Evolutionary conservation across 306 rosid genomes (phyloP), one percentile per base, ranked within the genome.

Genomic region (Sindora glabra): DNA sequence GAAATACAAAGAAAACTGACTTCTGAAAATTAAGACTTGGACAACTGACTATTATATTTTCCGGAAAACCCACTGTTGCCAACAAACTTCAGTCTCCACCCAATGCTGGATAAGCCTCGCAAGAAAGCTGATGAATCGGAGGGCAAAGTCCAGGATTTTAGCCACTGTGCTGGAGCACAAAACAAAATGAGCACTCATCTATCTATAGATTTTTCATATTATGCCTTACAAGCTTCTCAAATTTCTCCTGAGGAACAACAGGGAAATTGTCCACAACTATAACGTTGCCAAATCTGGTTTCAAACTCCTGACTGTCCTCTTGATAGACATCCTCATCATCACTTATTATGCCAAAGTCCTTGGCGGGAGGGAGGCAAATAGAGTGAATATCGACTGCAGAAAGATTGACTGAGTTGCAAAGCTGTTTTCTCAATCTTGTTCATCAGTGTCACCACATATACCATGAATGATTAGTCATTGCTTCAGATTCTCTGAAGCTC

Each of bases 251-350:
- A 6, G 91, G 83, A 27, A 85, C 87, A 34, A 78, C 81, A 2
- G 91, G 91, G 1, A 85, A 79, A 51, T 85, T 85, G 47, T 78
- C 87, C 13, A 85, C 91, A 7, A 85, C 77, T 11, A 85, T 71
- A 27, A 78, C 67, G 74, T 71, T 85, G 9, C 77, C 72, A 30
- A 85, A 81, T 16, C 87, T 87, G 44, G 79, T 51, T 11, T 81
- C 87, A 14, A 73, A 53, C 69, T 85, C 87, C 17, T 70, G 33
- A 62, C 60, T 65, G 0, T 68, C 85, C 54, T 77, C 87, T 26
- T 74, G 59, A 33, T 34, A 45, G 37, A 73, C 3, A 59, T 85
- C 91, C 3, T 79, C 91, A 48, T 81, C 87, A 10, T 85, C 85
- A 49, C 87, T 82, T 10, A 11, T 17, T 1, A 79, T 67, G 56